Percentiles rank a stretch among this genome's conserved stretches.
Conservation (phyloP, 169 alveolate genomes). For the Cryptosporidium xiaoi region DNA sequence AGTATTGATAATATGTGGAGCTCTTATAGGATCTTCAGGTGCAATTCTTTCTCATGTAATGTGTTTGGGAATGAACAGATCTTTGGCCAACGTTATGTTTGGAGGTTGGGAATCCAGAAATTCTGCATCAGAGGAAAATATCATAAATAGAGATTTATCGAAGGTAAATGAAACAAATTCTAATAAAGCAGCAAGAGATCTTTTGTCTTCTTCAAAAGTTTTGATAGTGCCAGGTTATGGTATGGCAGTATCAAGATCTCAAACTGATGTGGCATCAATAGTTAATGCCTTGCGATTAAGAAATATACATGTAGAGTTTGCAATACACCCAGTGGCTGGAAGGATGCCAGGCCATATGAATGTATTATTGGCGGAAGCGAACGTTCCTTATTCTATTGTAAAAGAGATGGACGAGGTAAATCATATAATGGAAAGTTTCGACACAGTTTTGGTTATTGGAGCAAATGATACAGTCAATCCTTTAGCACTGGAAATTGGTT, state of each 20-base stretch:
- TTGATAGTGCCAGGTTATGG: slow-evolving; percentile 96
- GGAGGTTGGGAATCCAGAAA: slow-evolving; percentile 88
- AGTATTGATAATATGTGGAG: slow-evolving; percentile 91
- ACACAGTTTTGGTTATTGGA: slow-evolving; percentile 92
- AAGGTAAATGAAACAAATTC: slow-evolving; percentile 82
- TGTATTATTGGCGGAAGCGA: slow-evolving; percentile 95
- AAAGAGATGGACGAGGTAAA: slow-evolving; percentile 94
- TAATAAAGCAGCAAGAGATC: slow-evolving; percentile 86
- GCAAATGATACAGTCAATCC: slow-evolving; percentile 96
- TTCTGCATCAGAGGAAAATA: slow-evolving; percentile 72
- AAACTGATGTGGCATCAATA: slow-evolving; percentile 85
- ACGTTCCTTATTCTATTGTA: slow-evolving; percentile 93
- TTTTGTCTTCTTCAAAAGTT: slow-evolving; percentile 84
- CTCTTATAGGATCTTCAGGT: slow-evolving; percentile 94
- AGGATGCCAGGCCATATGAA: slow-evolving; percentile 97
- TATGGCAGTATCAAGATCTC: slow-evolving; percentile 91
- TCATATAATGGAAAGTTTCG: slow-evolving; percentile 83
- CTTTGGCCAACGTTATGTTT: slow-evolving; percentile 86
- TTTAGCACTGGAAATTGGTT: slow-evolving; percentile 89
- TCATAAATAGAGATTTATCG: slow-evolving; percentile 69
- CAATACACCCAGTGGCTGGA: slow-evolving; percentile 97
- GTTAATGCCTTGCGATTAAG: slow-evolving; percentile 81
- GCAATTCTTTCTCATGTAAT: slow-evolving; percentile 93
- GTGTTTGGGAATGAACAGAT: slow-evolving; percentile 95
- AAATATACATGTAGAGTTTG: slow-evolving; percentile 90